Conservation (phyloP, 1,284 basidiomycete genomes). For the Sporisorium iseilematis-ciliati region DNA sequence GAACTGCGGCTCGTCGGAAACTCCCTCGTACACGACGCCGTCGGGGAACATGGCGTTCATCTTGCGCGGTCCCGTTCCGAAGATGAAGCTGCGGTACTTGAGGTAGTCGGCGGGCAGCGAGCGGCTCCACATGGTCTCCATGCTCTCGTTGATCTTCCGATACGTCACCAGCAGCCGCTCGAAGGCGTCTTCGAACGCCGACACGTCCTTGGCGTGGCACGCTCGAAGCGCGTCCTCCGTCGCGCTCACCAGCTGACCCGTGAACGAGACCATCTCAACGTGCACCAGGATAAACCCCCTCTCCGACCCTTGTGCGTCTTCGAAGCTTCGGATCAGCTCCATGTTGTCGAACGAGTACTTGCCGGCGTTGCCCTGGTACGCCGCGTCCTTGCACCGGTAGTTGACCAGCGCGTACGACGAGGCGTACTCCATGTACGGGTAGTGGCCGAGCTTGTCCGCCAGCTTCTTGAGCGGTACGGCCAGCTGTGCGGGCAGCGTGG, state of each 20-base stretch:
- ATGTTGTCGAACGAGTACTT: conserved; percentile 63
- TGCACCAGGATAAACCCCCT: conserved; percentile 64
- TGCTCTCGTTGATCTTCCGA: conserved; percentile 60
- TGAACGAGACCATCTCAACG: conserved; percentile 64
- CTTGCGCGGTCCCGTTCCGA: conserved; percentile 64
- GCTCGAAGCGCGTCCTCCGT: conserved; percentile 61
- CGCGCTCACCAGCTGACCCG: conserved; percentile 54
- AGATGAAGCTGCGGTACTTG: conserved; percentile 67
- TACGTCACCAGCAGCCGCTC: conserved; percentile 48
- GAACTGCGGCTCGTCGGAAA: conserved; percentile 40
- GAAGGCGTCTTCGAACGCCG: conserved; percentile 54
- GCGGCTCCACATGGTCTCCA: conserved; percentile 68
- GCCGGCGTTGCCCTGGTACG: conserved; percentile 48
- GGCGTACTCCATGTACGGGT: conserved; percentile 65
- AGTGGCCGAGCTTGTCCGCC: conserved; percentile 61
- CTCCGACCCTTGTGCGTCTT: conserved; percentile 60
- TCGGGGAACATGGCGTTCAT: conserved; percentile 66
- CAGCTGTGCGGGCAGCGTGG: conserved; percentile 50
- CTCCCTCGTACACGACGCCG: conserved; percentile 65
- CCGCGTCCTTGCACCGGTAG: conserved; percentile 46
- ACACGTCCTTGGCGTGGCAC: conserved; percentile 35
- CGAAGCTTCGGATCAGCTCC: conserved; percentile 62
- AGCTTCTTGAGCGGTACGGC: conserved; percentile 62
- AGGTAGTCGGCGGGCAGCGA: conserved; percentile 59
- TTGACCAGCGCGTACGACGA: conserved; percentile 64